These are phyloP conservation scores for Magnusiomyces fungicola DNA, from an alignment of 1,139 yeast species.

Conservation along the genomic window DNA sequence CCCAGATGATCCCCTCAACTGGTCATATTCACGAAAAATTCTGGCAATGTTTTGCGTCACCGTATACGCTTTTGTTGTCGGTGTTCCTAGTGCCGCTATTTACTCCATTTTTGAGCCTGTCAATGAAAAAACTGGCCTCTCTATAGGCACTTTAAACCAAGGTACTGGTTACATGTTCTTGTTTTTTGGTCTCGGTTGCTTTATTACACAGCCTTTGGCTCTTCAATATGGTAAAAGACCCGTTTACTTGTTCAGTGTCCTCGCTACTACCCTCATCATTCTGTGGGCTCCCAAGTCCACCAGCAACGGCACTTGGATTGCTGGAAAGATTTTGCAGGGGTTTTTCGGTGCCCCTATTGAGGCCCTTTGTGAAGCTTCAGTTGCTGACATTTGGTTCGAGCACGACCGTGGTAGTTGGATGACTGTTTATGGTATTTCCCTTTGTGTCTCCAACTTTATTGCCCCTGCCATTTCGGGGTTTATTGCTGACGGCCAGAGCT, in stretches of 20 bases:
- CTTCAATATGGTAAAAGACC: conserved; percentile 50
- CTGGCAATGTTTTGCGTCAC: conserved; percentile 32
- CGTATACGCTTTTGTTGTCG: conserved; percentile 39
- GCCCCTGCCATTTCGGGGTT: conserved; percentile 75
- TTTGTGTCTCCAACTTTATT: conserved; percentile 70
- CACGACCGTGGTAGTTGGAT: conserved; percentile 71
- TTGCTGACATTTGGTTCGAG: conserved; percentile 45
- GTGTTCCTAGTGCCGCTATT: conserved; percentile 43
- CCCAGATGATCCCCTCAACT: conserved; percentile 44
- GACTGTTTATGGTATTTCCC: conserved; percentile 68
- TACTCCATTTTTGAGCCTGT: conserved; percentile 41
- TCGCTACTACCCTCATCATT: conserved; percentile 30
- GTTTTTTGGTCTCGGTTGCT: conserved; percentile 44
- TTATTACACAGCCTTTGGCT: conserved; percentile 45
- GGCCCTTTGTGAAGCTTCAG: conserved; percentile 43
- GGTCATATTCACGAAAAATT: conserved; percentile 36
- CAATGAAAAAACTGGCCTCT: conserved; percentile 36
- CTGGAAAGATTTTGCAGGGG: conserved; percentile 41
- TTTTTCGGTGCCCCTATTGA: conserved; percentile 49
- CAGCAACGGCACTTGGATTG: conserved; percentile 33
- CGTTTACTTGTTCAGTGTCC: conserved; percentile 36
- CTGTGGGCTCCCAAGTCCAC: conserved; percentile 31
- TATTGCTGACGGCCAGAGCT: conserved; percentile 48
- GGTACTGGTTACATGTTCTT: conserved; percentile 48
- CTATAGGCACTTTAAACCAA: conserved; percentile 39